These are phyloP conservation scores for Phanerochaete sordida DNA, from an alignment of 768 basidiomycete genomes.

Conservation along the genomic window DNA sequence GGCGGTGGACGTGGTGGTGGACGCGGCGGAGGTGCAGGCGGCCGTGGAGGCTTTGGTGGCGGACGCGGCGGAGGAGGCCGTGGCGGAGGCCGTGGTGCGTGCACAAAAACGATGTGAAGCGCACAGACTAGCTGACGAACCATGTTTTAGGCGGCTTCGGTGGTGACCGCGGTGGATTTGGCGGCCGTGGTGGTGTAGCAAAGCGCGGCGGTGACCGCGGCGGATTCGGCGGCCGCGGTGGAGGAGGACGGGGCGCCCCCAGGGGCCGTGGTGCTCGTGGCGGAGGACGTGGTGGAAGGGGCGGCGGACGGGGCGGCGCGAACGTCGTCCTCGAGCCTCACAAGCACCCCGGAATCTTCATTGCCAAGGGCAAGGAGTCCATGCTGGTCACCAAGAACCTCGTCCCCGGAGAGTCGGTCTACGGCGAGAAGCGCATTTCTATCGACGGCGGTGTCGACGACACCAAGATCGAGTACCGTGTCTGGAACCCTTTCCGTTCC, in stretches of 20 bases:
- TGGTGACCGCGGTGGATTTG: too few species aligned
- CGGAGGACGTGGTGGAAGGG: conserved; percentile 27
- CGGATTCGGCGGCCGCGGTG: conserved; percentile 11
- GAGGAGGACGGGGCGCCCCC: conserved; percentile 7
- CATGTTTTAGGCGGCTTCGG: too few species aligned
- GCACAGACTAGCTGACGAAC: too few species aligned
- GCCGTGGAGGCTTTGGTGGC: conserved; percentile 18
- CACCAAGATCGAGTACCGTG: conserved; percentile 93
- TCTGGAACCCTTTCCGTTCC: conserved; percentile 98
- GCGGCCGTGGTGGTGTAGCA: conserved; percentile 3
- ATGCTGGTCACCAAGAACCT: conserved; percentile 97
- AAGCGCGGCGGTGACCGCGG: conserved; percentile 7
- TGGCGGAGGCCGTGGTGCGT: conserved; percentile 31
- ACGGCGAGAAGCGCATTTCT: conserved; percentile 96
- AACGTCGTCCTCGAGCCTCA: conserved; percentile 95
- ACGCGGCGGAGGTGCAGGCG: conserved; percentile 26
- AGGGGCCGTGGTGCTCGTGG: conserved; percentile 23
- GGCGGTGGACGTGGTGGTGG: conserved; percentile 29
- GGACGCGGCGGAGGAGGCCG: conserved; percentile 30
- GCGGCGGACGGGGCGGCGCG: conserved; percentile 60
- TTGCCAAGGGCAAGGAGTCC: conserved; percentile 96
- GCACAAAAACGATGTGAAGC: neutral
- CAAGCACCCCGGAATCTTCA: conserved; percentile 90
- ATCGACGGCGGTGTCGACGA: conserved; percentile 73
- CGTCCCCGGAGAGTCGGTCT: conserved; percentile 95